phyloP scores from a whole-genome alignment of 2,329 filamentous ascomycete genomes.

The Phoma sp. region DNA sequence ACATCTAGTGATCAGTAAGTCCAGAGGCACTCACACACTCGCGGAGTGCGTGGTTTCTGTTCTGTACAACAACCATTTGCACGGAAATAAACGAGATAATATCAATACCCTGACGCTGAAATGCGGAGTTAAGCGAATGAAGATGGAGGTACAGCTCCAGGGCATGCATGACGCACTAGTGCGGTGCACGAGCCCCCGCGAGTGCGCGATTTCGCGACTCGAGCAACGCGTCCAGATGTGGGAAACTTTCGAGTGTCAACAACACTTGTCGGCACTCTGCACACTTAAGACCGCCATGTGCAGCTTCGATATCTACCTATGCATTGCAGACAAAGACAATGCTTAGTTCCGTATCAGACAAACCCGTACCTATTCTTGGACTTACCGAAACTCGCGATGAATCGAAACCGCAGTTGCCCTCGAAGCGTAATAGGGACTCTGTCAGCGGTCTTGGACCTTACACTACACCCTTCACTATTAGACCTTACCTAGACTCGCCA shows the following conservation, averaged over 20 bases:
- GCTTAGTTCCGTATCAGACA: slow-evolving; percentile 31
- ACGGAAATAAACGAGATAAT: neutral
- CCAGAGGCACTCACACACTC: neutral
- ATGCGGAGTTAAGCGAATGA: slow-evolving; percentile 2
- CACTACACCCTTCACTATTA: slow-evolving; percentile 41
- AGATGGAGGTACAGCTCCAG: neutral
- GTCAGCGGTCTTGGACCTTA: slow-evolving; percentile 38
- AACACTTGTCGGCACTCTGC: neutral
- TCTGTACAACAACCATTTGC: too few relatives aligned
- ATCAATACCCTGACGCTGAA: neutral
- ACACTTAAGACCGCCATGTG: slow-evolving; percentile 1
- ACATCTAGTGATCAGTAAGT: neutral
- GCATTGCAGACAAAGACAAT: slow-evolving; percentile 44
- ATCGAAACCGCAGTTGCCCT: slow-evolving; percentile 33
- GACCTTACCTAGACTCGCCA: slow-evolving; percentile 39
- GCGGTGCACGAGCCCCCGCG: slow-evolving; percentile 13
- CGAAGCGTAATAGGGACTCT: slow-evolving; percentile 43
- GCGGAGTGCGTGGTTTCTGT: neutral
- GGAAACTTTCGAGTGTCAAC: slow-evolving; percentile 6
- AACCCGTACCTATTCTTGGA: slow-evolving; percentile 29
- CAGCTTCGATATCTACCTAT: slow-evolving; percentile 34
- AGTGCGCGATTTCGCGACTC: slow-evolving; percentile 11
- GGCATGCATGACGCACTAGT: slow-evolving; percentile 19
- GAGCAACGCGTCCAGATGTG: slow-evolving; percentile 10
- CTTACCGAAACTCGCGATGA: slow-evolving; percentile 36